phyloP scores from a whole-genome alignment of 345 rosid species.

The Adansonia digitata region DNA sequence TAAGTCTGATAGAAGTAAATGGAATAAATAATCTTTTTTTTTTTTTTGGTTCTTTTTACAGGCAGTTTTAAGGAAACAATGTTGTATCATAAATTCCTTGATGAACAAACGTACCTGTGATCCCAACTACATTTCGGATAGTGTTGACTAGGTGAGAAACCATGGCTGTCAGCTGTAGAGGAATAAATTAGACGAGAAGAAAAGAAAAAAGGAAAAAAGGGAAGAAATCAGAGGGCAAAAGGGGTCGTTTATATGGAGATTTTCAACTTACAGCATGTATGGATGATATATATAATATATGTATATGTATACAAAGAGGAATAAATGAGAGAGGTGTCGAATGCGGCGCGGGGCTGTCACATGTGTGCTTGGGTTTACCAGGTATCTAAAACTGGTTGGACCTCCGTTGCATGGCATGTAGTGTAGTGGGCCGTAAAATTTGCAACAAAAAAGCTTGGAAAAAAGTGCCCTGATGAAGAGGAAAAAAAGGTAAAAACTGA shows the following conservation, averaged over 20 bases:
- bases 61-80: not conserved
- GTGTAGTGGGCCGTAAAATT: constrained; percentile 3
- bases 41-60: not conserved
- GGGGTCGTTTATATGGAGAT: not conserved
- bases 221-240: not conserved
- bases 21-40: not conserved
- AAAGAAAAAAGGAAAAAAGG: not conserved
- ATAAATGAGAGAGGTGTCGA: not conserved
- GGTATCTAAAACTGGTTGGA: constrained; percentile 15
- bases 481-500: too few species aligned
- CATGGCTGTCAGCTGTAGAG: constrained; percentile 33
- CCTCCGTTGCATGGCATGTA: constrained; percentile 32
- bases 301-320: too few species aligned
- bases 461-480: not conserved
- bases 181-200: not conserved
- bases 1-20: too few species aligned
- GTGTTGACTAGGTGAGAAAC: constrained; percentile 34
- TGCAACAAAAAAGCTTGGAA: not conserved
- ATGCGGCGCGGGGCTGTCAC: constrained; percentile 13
- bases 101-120: constrained; percentile 36
- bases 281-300: not conserved
- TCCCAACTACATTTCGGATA: constrained; percentile 53
- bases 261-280: not conserved
- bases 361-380: not conserved
- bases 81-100: not conserved